These are phyloP conservation scores for Mycena pura DNA, from an alignment of 768 basidiomycete genomes.

Conservation along the genomic window DNA sequence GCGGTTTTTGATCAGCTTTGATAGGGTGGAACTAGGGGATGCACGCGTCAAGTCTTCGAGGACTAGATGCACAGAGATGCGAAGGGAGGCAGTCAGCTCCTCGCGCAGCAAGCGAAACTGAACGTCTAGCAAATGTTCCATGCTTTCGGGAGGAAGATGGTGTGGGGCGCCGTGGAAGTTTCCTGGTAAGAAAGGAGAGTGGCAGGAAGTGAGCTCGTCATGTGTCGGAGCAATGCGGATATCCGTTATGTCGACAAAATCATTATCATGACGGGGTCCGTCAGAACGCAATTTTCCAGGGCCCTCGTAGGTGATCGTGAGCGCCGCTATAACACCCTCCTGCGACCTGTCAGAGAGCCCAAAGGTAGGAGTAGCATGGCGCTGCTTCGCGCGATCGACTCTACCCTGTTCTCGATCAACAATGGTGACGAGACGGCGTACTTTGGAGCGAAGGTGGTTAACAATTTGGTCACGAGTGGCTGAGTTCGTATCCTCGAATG, in stretches of 20 bases:
- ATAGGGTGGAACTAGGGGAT: constrained; percentile 44
- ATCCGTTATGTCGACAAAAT: constrained; percentile 56
- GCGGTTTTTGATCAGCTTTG: constrained; percentile 51
- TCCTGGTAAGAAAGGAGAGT: constrained; percentile 65
- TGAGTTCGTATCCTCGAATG: constrained; percentile 38
- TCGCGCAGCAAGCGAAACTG: constrained; percentile 80
- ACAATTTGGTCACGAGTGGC: constrained; percentile 46
- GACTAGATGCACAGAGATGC: constrained; percentile 56
- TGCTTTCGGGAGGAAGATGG: constrained; percentile 59
- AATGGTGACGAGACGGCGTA: constrained; percentile 49
- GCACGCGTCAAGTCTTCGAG: constrained; percentile 47
- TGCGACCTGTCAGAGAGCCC: neutral
- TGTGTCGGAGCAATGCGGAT: constrained; percentile 79
- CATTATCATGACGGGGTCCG: constrained; percentile 75
- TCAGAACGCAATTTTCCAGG: constrained; percentile 57
- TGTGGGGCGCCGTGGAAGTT: constrained; percentile 68
- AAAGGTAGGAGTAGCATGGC: constrained; percentile 12
- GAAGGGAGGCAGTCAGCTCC: constrained; percentile 68
- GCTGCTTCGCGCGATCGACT: constrained; percentile 31
- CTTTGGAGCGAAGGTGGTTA: constrained; percentile 40
- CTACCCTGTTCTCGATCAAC: constrained; percentile 56
- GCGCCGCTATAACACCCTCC: constrained; percentile 47
- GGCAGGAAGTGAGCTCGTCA: constrained; percentile 58
- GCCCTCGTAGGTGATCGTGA: constrained; percentile 54
- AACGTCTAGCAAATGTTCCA: constrained; percentile 72